Evolutionary conservation across 257 asterid species (phyloP).

Genomic region (Nicotiana sylvestris): DNA sequence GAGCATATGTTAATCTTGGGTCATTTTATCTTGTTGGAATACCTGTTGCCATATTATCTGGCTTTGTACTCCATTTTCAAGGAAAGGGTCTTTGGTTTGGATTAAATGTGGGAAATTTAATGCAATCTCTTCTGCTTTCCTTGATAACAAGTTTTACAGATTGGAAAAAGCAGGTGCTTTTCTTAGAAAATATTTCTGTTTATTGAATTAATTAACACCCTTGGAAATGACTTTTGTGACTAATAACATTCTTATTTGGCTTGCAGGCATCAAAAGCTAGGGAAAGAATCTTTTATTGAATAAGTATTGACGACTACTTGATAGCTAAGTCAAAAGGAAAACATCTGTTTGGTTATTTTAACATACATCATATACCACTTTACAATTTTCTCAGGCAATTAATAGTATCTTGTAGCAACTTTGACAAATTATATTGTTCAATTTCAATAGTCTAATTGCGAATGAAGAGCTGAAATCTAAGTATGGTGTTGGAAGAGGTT

Average conservation of each 20-base stretch:
- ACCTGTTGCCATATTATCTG: conserved; percentile 37
- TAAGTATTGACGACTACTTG: background rate
- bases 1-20: conserved; percentile 51
- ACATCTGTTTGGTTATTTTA: background rate
- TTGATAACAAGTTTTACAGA: conserved; percentile 31
- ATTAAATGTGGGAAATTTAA: conserved; percentile 36
- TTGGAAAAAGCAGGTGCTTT: conserved; percentile 43
- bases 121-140: conserved; percentile 31
- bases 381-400: background rate
- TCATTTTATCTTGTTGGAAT: conserved; percentile 43
- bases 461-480: background rate
- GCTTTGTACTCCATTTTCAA: conserved; percentile 35
- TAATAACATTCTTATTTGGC: background rate
- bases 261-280: conserved; percentile 8
- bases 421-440: background rate
- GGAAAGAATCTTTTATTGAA: background rate
- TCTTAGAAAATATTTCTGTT: background rate
- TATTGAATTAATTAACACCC: background rate
- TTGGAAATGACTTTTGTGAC: background rate
- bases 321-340: background rate
- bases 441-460: background rate
- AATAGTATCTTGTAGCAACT: background rate
- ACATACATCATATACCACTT: background rate
- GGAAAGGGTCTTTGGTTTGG: conserved; percentile 55
- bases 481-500: too few species aligned